phyloP scores from a whole-genome alignment of 768 basidiomycete genomes.

The Suillus subaureus region DNA sequence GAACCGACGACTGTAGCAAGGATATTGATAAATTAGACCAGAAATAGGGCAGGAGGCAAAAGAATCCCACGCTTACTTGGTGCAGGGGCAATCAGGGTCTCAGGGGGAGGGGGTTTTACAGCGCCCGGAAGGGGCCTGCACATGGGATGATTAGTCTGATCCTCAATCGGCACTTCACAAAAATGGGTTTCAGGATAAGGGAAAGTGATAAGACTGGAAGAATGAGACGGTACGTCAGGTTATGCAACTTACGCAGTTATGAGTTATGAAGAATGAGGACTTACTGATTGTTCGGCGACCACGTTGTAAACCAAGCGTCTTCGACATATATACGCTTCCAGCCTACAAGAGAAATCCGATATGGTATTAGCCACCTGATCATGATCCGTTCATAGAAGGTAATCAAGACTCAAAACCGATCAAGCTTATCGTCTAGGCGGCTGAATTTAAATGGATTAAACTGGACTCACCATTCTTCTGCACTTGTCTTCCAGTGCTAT shows the following conservation, averaged over 20 bases:
- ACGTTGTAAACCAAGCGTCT: constrained; percentile 44
- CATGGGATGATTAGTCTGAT: constrained; percentile 38
- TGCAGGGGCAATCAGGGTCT: constrained; percentile 25
- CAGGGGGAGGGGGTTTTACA: constrained; percentile 28
- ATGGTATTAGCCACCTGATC: background rate
- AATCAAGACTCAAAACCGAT: background rate
- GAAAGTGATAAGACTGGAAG: constrained; percentile 30
- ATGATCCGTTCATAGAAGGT: constrained; percentile 1
- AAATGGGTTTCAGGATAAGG: constrained; percentile 44
- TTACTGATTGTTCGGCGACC: constrained; percentile 29
- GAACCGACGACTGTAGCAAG: constrained; percentile 32
- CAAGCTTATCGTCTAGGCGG: background rate
- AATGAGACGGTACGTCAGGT: background rate
- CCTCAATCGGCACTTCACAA: constrained; percentile 43
- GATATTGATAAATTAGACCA: constrained; percentile 5
- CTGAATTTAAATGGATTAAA: background rate
- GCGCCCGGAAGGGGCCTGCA: constrained; percentile 47
- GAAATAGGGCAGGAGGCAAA: constrained; percentile 11
- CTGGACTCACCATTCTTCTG: constrained; percentile 44
- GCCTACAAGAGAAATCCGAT: constrained; percentile 29
- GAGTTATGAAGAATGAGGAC: constrained; percentile 13
- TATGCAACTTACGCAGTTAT: background rate
- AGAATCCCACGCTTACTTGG: constrained; percentile 31
- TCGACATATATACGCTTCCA: constrained; percentile 49
- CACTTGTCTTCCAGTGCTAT: constrained; percentile 40